Base-by-base conservation (phyloP, 2,329 filamentous ascomycete species). In the Sarocladium brachiariae region DNA sequence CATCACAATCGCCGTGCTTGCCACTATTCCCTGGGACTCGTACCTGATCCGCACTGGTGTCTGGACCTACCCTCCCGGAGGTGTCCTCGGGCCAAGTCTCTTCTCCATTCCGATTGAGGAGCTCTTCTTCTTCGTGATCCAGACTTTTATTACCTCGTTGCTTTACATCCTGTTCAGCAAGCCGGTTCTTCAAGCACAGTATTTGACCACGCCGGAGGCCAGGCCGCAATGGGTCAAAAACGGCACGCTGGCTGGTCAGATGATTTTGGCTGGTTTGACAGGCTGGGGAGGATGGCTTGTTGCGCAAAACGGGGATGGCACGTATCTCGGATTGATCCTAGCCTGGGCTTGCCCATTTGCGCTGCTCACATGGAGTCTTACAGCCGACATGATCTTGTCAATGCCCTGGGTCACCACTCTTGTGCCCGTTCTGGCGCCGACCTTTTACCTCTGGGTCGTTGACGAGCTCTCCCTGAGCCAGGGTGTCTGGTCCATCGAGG, bases 21-120 rank as follows among this genome's bases (percentile, higher is more conserved):
- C 84, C 3, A 88, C 86, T 0, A 81, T 84, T 23, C 86, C 86
- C 27, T 90, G 86, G 86, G 86, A 89, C 59, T 86, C 84, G 8
- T 87, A 87, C 63, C 74, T 89, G 35, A 86, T 90, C 57, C 77
- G 75, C 56, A 78, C 72, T 50, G 69, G 73, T 39, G 77, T 89
- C 60, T 89, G 86, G 86, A 83, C 80, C 9, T 90, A 89, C 59
- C 85, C 86, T 2, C 66, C 73, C 10, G 70, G 81, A 59, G 84
- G 78, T 18, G 77, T 89, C 27, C 59, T 84, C 31, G 86, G 86
- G 0, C 73, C 73, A 0, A 83, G 73, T 1, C 61, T 87, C 14
- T 79, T 78, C 58, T 69, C 71, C n/a, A 86, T 89, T 16, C 86
- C 86, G 0, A 63, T 76, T 4, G 86, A 89, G 59, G 86, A 89